Conservation (phyloP, 345 rosid species). For the Psidium friedrichsthalianum region DNA sequence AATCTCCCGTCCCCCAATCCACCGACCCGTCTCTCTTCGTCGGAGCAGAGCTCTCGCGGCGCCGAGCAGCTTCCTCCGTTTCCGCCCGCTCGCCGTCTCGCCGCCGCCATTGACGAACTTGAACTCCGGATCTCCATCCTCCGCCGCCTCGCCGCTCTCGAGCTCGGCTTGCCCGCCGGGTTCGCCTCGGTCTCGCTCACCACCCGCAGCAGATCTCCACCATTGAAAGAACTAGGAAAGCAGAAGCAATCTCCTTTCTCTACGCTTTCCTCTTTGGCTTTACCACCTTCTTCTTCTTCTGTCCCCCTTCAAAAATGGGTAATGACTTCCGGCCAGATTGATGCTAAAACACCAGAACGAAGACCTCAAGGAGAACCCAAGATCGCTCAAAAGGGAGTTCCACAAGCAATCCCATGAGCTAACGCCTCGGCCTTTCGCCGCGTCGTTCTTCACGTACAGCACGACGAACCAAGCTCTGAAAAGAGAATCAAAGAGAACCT, state of each 20-base stretch:
- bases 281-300: not conserved
- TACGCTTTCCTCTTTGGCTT: not conserved
- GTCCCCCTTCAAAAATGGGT: not conserved
- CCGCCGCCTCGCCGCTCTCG: conserved; percentile 47
- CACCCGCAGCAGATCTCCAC: conserved; percentile 55
- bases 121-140: conserved; percentile 51
- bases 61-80: conserved; percentile 29
- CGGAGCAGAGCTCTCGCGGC: conserved; percentile 7
- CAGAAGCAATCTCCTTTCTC: not conserved
- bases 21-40: not conserved
- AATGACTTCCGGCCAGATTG: not conserved
- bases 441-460: not conserved
- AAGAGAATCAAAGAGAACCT: not conserved
- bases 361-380: not conserved
- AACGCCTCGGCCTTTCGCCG: not conserved
- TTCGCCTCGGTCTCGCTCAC: conserved; percentile 23
- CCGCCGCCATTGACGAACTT: conserved; percentile 23
- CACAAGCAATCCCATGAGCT: not conserved
- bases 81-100: not conserved
- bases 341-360: not conserved
- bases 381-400: not conserved
- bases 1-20: not conserved
- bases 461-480: not conserved
- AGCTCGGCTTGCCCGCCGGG: conserved; percentile 14
- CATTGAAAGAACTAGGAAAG: conserved; percentile 8